A percentile compares a stretch with the other conserved stretches of the same genome.
phyloP scores from a whole-genome alignment of 371 early-diverging fungal species.

The Capillidium heterosporum region DNA sequence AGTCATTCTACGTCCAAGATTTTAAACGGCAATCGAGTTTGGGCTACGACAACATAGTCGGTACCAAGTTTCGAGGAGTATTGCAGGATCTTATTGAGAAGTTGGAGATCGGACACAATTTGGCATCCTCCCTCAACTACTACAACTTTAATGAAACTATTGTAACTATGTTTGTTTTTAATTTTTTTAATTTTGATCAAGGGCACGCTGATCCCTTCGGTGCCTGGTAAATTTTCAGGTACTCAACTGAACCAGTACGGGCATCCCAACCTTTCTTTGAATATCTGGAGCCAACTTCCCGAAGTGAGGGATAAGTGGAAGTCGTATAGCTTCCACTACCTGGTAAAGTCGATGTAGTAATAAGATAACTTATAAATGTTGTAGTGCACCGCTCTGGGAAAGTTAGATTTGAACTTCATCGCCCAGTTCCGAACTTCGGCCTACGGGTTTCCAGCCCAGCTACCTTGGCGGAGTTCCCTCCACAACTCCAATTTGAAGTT shows the following conservation, averaged over 20 bases:
- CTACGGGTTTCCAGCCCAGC: not conserved
- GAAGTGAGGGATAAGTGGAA: not conserved
- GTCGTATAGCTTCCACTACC: not conserved
- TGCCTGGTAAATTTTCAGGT: not conserved
- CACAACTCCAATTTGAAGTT: not conserved
- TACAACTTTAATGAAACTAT: not conserved
- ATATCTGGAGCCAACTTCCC: too few relatives aligned
- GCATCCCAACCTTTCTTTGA: not conserved
- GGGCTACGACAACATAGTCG: not conserved
- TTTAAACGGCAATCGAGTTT: not conserved
- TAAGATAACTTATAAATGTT: not conserved
- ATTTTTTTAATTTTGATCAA: not conserved
- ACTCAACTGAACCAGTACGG: not conserved
- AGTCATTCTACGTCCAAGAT: not conserved
- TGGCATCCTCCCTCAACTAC: not conserved
- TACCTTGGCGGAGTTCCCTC: not conserved
- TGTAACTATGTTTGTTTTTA: not conserved
- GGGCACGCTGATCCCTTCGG: not conserved
- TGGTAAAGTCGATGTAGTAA: not conserved
- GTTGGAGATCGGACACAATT: not conserved
- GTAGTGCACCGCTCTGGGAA: conserved; percentile 1
- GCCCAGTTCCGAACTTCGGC: not conserved
- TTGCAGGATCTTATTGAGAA: conserved; percentile 1
- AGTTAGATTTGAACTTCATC: not conserved
- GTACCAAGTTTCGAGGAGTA: not conserved